A percentile compares a stretch with the other conserved stretches of the same genome.
Evolutionary conservation across 2,329 filamentous ascomycete species (phyloP).

Genomic region (Fragosphaeria purpurea): DNA sequence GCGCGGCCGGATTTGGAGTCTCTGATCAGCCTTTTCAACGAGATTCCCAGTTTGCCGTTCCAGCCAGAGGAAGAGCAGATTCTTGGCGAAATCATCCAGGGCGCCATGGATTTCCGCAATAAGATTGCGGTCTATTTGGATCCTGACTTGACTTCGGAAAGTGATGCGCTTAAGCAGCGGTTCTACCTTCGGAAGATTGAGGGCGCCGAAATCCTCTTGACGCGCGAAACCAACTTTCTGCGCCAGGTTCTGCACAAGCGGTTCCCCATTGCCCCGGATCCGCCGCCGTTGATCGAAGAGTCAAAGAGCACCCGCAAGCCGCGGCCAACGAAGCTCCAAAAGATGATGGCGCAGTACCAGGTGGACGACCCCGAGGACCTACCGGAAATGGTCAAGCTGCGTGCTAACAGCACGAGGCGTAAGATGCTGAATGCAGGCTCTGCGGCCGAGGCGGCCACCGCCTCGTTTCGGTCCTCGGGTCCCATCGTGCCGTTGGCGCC

Average conservation of each 20-base stretch:
- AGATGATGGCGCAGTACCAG: constrained; percentile 79
- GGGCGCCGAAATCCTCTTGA: constrained; percentile 84
- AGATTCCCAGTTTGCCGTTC: constrained; percentile 73
- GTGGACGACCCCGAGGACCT: constrained; percentile 87
- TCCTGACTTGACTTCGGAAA: constrained; percentile 66
- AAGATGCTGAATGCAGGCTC: constrained; percentile 55
- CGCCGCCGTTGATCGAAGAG: constrained; percentile 76
- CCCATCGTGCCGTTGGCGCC: constrained; percentile 5
- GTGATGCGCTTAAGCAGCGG: constrained; percentile 71
- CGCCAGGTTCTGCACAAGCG: constrained; percentile 91
- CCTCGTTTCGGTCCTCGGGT: constrained; percentile 4
- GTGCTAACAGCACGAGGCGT: constrained; percentile 62
- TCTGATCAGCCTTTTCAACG: constrained; percentile 70
- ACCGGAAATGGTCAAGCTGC: constrained; percentile 70
- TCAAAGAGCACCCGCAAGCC: constrained; percentile 93
- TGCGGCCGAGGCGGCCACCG: constrained; percentile 28
- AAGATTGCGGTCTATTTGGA: constrained; percentile 76
- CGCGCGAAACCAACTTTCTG: constrained; percentile 96
- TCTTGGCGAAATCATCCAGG: constrained; percentile 74
- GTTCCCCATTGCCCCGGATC: constrained; percentile 76
- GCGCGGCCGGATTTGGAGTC: constrained; percentile 93
- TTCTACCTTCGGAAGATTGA: constrained; percentile 97
- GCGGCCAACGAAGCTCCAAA: constrained; percentile 91
- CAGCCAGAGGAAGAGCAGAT: constrained; percentile 91
- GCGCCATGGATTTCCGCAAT: constrained; percentile 73